These are phyloP conservation scores for Cutaneotrichosporon daszewskae DNA, from an alignment of 1,284 basidiomycete species.

Conservation along the genomic window DNA sequence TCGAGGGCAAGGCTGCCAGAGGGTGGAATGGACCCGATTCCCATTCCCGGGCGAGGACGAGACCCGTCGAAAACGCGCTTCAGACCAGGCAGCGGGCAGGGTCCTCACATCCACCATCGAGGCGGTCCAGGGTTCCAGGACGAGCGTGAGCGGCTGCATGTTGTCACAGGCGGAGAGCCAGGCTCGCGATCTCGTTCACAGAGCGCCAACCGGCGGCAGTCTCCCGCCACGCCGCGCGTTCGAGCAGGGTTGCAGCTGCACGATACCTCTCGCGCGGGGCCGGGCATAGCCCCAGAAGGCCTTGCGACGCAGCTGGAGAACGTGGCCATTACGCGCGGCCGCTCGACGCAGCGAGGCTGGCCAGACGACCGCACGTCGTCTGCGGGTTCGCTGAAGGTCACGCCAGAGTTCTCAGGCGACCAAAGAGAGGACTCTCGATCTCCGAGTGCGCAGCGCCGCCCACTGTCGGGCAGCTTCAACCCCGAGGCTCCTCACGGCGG, in stretches of 20 bases:
- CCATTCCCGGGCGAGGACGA: neutral
- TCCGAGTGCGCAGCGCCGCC: constrained; percentile 1
- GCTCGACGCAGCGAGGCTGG: neutral
- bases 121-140: no score
- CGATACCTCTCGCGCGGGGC: no score
- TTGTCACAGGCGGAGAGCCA: no score
- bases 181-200: constrained; percentile 3
- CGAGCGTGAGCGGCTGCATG: no score
- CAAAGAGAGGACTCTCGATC: neutral
- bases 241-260: no score
- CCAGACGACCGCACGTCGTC: neutral
- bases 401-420: neutral
- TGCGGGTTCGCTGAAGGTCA: neutral
- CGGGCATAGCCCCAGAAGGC: constrained; percentile 1
- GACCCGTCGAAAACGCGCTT: no score
- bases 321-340: constrained; percentile 10
- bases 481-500: neutral
- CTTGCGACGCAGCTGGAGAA: constrained; percentile 5
- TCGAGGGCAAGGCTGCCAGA: constrained; percentile 12
- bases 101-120: neutral
- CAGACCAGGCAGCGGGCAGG: no score
- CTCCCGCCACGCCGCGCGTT: no score
- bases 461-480: neutral
- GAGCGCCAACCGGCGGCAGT: constrained; percentile 1
- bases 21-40: neutral